Evolutionary conservation across 2,329 filamentous ascomycete genomes (phyloP), one percentile per base, ranked within the genome.

Genomic region (Exutisphaerella laricina): DNA sequence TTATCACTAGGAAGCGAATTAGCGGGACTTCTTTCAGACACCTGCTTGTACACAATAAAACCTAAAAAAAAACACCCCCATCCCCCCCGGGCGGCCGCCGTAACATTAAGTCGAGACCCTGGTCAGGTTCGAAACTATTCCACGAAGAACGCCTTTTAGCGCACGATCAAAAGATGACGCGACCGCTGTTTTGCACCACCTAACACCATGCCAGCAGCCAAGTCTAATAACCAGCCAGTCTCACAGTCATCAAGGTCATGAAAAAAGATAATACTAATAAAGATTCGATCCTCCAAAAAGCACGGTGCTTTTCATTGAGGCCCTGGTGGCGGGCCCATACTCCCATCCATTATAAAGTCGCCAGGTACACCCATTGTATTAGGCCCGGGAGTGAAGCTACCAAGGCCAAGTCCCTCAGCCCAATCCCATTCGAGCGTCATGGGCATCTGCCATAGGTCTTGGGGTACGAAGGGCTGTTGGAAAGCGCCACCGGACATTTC

Each of bases 351-450:
- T n/a, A 33, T 25, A 22, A 45, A 42, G 5, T 32, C 38, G 14
- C 25, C 37, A 42, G 34, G 14, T 1, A 29, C 36, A 13, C 45
- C 48, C 28, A 50, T 47, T 28, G 37, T 45, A n/a, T n/a, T n/a
- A 7, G 53, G 50, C 7, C 58, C 58, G 4, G 57, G 56, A 6
- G 59, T 58, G 37, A 62, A 61, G 37, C 52, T 55, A 2, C 59
- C 58, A 25, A 59, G 38, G 4, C 59, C 58, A n/a, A 63, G 32
- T 1, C 59, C 60, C 34, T 74, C 72, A 2, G 70, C 78, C 82
- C 81, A 85, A 53, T 84, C 88, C 88, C 89, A 96, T 61, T 97
- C 90, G 16, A 97, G 75, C 2, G 87, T 94, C 82, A 95, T 94
- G 1, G 90, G 89, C 78, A 97, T 82, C 63, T 90, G 85, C 80